A percentile compares a stretch with the other conserved stretches of the same genome.
These are phyloP conservation scores for Aspergillus mulundensis DNA, from an alignment of 495 filamentous ascomycete species.

Conservation along the genomic window DNA sequence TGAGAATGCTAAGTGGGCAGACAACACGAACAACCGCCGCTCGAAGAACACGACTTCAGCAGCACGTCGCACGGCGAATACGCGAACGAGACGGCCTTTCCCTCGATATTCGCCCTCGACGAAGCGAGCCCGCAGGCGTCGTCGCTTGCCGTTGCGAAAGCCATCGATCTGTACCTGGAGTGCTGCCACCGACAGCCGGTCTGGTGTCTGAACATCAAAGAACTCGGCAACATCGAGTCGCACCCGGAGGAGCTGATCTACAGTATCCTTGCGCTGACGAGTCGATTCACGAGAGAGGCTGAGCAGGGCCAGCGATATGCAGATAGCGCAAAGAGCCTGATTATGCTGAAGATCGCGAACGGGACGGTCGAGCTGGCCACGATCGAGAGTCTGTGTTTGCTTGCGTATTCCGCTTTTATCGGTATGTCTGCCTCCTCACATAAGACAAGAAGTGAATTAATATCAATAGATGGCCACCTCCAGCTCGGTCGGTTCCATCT, in stretches of 20 bases:
- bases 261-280: conserved; percentile 40
- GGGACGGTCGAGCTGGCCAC: conserved; percentile 43
- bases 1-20: background rate
- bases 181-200: conserved; percentile 47
- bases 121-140: conserved; percentile 26
- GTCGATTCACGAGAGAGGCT: conserved; percentile 37
- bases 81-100: conserved; percentile 22
- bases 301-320: conserved; percentile 37
- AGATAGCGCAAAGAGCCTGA: conserved; percentile 37
- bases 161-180: conserved; percentile 41
- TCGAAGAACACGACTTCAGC: conserved; percentile 18
- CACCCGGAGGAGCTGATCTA: conserved; percentile 41
- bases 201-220: conserved; percentile 45
- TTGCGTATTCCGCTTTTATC: conserved; percentile 41
- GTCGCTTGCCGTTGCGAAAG: conserved; percentile 26
- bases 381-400: conserved; percentile 42
- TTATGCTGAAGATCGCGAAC: conserved; percentile 47
- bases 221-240: conserved; percentile 33
- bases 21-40: conserved; percentile 14
- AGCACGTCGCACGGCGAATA: conserved; percentile 20
- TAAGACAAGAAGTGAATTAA: conserved; percentile 2
- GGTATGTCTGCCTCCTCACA: conserved; percentile 17
- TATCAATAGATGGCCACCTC: conserved; percentile 32
- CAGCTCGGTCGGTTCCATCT: conserved; percentile 42
- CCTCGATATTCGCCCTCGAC: conserved; percentile 27